phyloP scores from a whole-genome alignment of 257 asterid genomes.

The Leonotis leonurus region DNA sequence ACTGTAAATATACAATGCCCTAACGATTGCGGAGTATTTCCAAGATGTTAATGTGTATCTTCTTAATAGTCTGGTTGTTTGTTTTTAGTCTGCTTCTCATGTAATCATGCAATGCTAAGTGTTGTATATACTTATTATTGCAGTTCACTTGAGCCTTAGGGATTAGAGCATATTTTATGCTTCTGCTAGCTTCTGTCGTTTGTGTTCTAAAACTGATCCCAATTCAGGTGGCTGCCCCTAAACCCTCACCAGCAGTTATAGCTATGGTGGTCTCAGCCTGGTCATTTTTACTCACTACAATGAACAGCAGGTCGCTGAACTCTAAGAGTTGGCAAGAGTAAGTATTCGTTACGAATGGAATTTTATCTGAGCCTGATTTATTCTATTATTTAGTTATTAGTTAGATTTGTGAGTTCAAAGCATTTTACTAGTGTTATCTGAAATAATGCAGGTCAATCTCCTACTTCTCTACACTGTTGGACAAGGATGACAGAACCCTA shows the following conservation, averaged over 20 bases:
- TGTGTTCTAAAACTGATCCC: constrained; percentile 5
- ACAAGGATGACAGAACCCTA: constrained; percentile 75
- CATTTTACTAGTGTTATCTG: not conserved
- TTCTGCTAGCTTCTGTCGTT: not conserved
- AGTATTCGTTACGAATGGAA: constrained; percentile 16
- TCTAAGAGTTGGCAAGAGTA: constrained; percentile 87
- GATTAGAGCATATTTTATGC: not conserved
- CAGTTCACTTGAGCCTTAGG: not conserved
- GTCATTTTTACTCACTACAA: constrained; percentile 83
- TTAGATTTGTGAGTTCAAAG: not conserved
- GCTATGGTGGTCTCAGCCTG: constrained; percentile 69
- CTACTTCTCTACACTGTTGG: constrained; percentile 61
- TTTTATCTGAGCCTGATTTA: too few relatives aligned
- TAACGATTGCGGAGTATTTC: too few relatives aligned
- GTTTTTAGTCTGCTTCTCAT: too few relatives aligned
- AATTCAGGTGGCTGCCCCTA: constrained; percentile 66
- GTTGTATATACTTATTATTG: not conserved
- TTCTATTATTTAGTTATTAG: not conserved
- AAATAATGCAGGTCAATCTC: constrained; percentile 63
- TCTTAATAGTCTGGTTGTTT: too few relatives aligned
- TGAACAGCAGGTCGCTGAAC: constrained; percentile 53
- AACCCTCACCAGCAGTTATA: constrained; percentile 56
- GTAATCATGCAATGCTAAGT: too few relatives aligned
- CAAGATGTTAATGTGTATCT: too few relatives aligned
- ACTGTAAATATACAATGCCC: not conserved